Percentiles rank a stretch among this genome's conserved stretches.
Conservation (phyloP, 441 rosid species). For the Adansonia grandidieri region DNA sequence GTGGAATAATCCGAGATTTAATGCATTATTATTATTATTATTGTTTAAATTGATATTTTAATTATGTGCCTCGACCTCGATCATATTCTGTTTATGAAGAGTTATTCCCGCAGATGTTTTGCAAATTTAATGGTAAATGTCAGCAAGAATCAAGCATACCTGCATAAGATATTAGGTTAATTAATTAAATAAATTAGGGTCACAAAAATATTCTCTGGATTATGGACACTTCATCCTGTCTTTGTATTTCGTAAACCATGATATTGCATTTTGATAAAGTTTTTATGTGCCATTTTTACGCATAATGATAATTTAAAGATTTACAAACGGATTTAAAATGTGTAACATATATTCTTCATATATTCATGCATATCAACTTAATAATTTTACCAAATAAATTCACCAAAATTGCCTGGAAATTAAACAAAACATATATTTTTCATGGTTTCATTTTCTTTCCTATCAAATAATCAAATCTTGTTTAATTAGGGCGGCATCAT, state of each 20-base stretch:
- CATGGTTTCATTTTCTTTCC: background rate
- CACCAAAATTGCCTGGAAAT: background rate
- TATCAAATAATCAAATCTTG: no score
- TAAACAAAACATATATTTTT: background rate
- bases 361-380: no score
- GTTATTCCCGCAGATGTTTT: background rate
- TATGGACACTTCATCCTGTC: background rate
- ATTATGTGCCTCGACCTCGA: background rate
- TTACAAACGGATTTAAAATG: no score
- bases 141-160: background rate
- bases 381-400: no score
- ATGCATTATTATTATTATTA: background rate
- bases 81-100: background rate
- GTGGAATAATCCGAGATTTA: background rate
- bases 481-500: no score
- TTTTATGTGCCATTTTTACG: background rate
- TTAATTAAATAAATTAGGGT: slow-evolving; percentile 24
- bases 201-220: slow-evolving; percentile 30
- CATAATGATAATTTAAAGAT: no score
- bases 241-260: background rate
- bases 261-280: background rate
- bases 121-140: slow-evolving; percentile 13
- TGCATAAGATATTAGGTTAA: background rate
- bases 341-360: background rate
- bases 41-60: background rate